Percentiles rank a stretch among this genome's conserved stretches.
Conservation (phyloP, 2,329 filamentous ascomycete species). For the Pseudogymnoascus sp. region DNA sequence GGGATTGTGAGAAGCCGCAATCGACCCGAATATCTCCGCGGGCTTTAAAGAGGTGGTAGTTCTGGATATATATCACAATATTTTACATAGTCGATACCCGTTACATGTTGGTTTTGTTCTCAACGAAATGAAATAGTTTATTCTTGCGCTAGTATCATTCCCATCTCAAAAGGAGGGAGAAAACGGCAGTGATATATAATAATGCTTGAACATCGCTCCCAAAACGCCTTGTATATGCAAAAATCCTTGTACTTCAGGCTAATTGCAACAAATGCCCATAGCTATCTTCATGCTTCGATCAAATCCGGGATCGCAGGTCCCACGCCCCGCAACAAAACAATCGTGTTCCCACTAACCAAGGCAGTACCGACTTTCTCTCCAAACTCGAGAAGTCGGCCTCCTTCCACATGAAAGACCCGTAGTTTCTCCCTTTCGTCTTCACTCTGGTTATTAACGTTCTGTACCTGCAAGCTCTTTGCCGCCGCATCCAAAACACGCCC, state of each 20-base stretch:
- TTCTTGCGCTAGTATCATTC: neutral
- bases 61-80: neutral
- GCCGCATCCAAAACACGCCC: constrained; percentile 73
- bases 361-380: constrained; percentile 71
- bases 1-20: neutral
- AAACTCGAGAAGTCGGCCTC: constrained; percentile 77
- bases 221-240: neutral
- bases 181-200: neutral
- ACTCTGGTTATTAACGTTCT: constrained; percentile 75
- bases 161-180: neutral
- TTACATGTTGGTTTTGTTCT: neutral
- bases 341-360: constrained; percentile 75
- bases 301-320: constrained; percentile 66
- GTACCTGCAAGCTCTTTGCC: constrained; percentile 66
- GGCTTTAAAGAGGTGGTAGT: neutral
- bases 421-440: constrained; percentile 70
- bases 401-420: constrained; percentile 87
- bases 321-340: constrained; percentile 80
- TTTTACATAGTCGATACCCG: neutral
- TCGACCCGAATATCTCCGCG: neutral
- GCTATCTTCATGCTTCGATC: constrained; percentile 43
- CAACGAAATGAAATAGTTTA: neutral
- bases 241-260: neutral
- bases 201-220: constrained; percentile 3
- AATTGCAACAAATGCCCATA: neutral